Conservation (phyloP, 257 asterid species). For the Striga asiatica region DNA sequence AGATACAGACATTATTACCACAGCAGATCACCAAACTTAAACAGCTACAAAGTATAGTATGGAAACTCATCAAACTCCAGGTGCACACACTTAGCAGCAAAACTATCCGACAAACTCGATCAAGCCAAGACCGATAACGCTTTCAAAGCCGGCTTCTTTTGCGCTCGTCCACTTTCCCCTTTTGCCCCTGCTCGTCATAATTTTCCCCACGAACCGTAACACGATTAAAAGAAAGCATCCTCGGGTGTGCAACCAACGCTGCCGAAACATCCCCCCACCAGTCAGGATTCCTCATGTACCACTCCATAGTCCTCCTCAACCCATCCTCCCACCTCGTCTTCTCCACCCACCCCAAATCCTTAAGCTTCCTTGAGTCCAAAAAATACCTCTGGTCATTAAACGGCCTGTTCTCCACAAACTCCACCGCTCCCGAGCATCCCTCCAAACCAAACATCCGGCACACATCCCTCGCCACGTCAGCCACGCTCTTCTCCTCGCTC, state of each 20-base stretch:
- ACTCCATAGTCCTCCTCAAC: not conserved
- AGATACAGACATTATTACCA: too few relatives aligned
- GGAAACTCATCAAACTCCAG: too few relatives aligned
- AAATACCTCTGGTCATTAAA: constrained; percentile 8
- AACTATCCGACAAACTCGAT: too few relatives aligned
- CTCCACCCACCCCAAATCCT: not conserved
- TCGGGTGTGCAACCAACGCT: not conserved
- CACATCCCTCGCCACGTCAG: not conserved
- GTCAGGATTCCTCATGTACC: not conserved
- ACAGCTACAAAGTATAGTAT: too few relatives aligned
- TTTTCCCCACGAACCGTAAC: too few relatives aligned
- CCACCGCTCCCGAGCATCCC: not conserved
- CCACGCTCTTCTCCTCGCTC: not conserved
- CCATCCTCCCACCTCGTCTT: constrained; percentile 1
- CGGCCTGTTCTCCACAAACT: constrained; percentile 4
- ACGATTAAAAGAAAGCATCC: not conserved
- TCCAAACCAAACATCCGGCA: not conserved
- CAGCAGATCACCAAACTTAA: too few relatives aligned
- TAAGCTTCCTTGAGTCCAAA: not conserved
- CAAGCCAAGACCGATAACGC: too few relatives aligned
- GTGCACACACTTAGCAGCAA: too few relatives aligned
- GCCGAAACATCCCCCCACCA: constrained; percentile 2
- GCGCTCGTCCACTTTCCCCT: too few relatives aligned
- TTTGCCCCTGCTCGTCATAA: too few relatives aligned
- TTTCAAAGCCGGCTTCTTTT: too few relatives aligned